Percentiles rank a stretch among this genome's conserved stretches.
Conservation (phyloP, 208 protist species). For the Leishmania turanica region DNA sequence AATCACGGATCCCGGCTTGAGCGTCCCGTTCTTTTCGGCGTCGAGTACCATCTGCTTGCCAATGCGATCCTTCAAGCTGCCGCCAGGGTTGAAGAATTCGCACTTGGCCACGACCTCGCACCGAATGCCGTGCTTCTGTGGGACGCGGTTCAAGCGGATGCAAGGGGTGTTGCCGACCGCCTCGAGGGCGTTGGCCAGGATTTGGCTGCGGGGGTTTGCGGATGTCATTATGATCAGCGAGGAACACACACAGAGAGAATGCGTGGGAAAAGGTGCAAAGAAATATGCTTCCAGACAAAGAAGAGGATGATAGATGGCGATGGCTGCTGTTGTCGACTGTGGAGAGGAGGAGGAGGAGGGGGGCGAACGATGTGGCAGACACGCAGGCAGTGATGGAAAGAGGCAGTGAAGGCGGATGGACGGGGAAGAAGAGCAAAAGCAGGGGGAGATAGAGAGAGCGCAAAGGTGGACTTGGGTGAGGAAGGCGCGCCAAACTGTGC, state of each 20-base stretch:
- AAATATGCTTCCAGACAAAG: background rate
- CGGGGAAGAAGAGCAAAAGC: too few relatives aligned
- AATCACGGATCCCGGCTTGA: slow-evolving; percentile 95
- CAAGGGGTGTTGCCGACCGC: slow-evolving; percentile 88
- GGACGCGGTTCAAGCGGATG: slow-evolving; percentile 86
- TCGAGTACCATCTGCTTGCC: slow-evolving; percentile 96
- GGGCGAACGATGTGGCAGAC: background rate
- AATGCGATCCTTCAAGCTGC: slow-evolving; percentile 98
- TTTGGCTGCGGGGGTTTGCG: slow-evolving; percentile 22
- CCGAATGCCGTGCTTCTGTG: slow-evolving; percentile 66
- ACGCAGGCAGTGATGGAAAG: background rate
- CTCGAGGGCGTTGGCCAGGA: slow-evolving; percentile 71
- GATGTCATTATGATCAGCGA: slow-evolving; percentile 8
- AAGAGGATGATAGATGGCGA: background rate
- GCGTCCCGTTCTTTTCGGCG: slow-evolving; percentile 90
- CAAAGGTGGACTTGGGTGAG: too few relatives aligned
- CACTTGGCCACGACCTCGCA: slow-evolving; percentile 94
- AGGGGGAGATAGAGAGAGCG: too few relatives aligned
- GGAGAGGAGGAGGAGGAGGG: background rate
- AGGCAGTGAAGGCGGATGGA: background rate
- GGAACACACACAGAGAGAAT: background rate
- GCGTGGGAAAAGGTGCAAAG: background rate
- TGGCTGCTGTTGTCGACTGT: background rate
- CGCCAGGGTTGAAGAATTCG: slow-evolving; percentile 93
- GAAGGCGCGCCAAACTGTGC: too few relatives aligned